Conservation (phyloP, 1,284 basidiomycete genomes). For the Sanghuangporus baumii region DNA sequence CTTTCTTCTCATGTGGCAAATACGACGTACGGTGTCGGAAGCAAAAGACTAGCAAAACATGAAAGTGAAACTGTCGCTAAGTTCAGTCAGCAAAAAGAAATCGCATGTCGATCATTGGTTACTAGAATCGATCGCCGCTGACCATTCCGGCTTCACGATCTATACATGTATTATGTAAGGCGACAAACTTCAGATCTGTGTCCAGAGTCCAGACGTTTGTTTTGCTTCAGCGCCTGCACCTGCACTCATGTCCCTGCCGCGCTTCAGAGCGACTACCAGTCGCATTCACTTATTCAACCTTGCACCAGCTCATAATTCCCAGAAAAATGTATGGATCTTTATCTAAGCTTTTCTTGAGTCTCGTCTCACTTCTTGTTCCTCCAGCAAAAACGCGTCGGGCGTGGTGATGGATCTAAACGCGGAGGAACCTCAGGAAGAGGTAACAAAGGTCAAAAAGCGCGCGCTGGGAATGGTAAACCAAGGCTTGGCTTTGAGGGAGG, state of each 20-base stretch:
- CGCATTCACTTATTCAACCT: conserved; percentile 19
- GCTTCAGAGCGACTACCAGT: conserved; percentile 15
- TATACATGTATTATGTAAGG: not conserved
- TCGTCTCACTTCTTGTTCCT: not conserved
- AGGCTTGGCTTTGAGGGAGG: conserved; percentile 90
- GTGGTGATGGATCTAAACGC: conserved; percentile 86
- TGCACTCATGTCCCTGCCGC: conserved; percentile 8
- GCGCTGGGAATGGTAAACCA: conserved; percentile 86
- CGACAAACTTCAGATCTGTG: not conserved
- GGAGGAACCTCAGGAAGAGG: conserved; percentile 92
- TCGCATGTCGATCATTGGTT: not conserved
- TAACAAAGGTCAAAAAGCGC: conserved; percentile 94
- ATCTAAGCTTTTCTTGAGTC: not conserved
- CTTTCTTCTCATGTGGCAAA: not conserved
- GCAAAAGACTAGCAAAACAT: not conserved
- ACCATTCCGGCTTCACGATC: not conserved
- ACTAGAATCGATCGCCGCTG: not conserved
- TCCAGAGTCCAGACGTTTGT: too few species aligned
- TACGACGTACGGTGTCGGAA: not conserved
- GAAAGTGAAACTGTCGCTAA: not conserved
- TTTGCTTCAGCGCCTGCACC: not conserved
- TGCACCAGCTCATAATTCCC: conserved; percentile 12
- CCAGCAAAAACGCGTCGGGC: conserved; percentile 90
- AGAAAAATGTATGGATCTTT: conserved; percentile 14
- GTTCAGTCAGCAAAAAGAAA: not conserved